Base-by-base conservation (phyloP, 495 filamentous ascomycete genomes). In the Neurospora tetraspora region DNA sequence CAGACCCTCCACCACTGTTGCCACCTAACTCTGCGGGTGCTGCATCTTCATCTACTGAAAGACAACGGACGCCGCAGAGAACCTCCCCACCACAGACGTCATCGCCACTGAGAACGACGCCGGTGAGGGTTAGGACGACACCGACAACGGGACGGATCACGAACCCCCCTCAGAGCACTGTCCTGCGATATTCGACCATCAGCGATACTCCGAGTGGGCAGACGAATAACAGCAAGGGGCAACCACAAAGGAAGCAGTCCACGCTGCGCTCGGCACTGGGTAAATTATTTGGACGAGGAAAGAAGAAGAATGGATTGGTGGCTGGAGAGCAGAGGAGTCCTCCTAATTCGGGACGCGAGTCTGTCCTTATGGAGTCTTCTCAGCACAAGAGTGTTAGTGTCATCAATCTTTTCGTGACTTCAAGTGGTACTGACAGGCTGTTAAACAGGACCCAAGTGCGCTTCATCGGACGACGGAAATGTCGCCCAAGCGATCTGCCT, bases 211-310 rank as follows among this genome's bases (percentile, higher is more conserved):
- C 73, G 27, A 84, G 74, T 42, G 78, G 71, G 18, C 76, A 80
- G 18, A 81, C 78, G 11, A 71, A 72, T 2, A 76, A 81, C 39
- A 80, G 76, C 71, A 77, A 73, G 37, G 81, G 79, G 31, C 75
- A 76, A 3, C 85, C 85, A 4, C 79, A 83, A 39, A 73, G 85
- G 75, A 88, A 86, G 73, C 87, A 85, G 75, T 86, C 86, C 2
- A 81, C 82, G 0, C 73, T 89, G 11, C 83, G 83, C 65, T 80
- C 81, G 23, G 85, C 85, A 6, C 76, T 89, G 38, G 82, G 85
- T 20, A 81, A 79, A 68, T 73, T 89, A 23, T 89, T 89, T 75
- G 84, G 84, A 18, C 82, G 84, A 72, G 85, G 83, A 71, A 82
- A 80, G 74, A 86, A 85, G 78, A 82, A 82, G 76, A 82, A 61